Percentiles rank a stretch among this genome's conserved stretches.
Evolutionary conservation across 2,329 filamentous ascomycete species (phyloP).

Genomic region (Diaporthe sp.): DNA sequence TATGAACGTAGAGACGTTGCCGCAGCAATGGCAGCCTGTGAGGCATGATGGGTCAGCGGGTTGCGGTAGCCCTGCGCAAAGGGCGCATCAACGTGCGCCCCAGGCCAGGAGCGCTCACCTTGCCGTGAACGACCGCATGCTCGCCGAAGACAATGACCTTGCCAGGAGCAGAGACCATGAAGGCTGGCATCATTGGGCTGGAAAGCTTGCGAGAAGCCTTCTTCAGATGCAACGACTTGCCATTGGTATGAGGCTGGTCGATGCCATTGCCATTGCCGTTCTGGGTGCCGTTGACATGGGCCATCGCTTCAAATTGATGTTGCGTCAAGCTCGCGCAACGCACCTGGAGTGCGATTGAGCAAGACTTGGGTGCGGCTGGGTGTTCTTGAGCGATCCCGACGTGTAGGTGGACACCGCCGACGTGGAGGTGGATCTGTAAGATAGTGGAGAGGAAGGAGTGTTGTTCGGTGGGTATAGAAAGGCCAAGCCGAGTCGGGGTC

Average conservation of each 20-base stretch:
- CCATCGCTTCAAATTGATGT: slow-evolving; percentile 4
- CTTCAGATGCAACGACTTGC: slow-evolving; percentile 49
- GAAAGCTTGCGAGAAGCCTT: slow-evolving; percentile 70
- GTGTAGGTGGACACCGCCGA: slow-evolving; percentile 22
- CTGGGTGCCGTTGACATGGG: slow-evolving; percentile 27
- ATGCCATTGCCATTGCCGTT: slow-evolving; percentile 49
- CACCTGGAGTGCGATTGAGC: slow-evolving; percentile 23
- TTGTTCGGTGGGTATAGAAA: slow-evolving; percentile 21
- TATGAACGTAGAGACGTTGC: slow-evolving; percentile 96
- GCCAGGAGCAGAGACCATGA: slow-evolving; percentile 97
- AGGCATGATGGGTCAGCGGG: slow-evolving; percentile 36
- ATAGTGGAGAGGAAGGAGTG: slow-evolving; percentile 14
- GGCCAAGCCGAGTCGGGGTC: slow-evolving; percentile 4
- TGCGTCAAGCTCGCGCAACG: slow-evolving; percentile 14
- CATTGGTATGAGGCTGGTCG: slow-evolving; percentile 52
- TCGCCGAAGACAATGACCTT: slow-evolving; percentile 99
- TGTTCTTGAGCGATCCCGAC: not conserved
- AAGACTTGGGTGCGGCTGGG: not conserved
- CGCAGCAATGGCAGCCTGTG: slow-evolving; percentile 89
- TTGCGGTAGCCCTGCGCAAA: slow-evolving; percentile 6
- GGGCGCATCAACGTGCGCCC: not conserved
- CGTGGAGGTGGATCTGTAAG: slow-evolving; percentile 22
- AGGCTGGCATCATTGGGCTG: slow-evolving; percentile 83
- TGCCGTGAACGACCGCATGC: slow-evolving; percentile 97
- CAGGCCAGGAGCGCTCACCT: slow-evolving; percentile 66